phyloP scores from a whole-genome alignment of 345 rosid genomes.

The sweet orange (Citrus sinensis) region DNA sequence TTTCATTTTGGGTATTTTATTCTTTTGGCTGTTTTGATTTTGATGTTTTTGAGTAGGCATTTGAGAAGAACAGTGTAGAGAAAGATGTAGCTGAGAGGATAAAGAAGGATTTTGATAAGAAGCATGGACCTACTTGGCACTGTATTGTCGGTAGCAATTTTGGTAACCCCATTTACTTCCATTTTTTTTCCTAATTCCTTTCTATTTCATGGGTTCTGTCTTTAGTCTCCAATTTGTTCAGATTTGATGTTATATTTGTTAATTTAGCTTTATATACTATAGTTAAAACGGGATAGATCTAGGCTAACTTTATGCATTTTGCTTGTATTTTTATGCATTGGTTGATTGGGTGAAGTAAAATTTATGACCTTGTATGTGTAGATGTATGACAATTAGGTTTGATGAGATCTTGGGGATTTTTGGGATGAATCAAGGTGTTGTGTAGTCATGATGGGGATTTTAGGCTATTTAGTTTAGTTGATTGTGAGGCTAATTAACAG shows the following conservation, averaged over 20 bases:
- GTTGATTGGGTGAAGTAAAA: not conserved
- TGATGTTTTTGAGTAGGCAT: constrained; percentile 50
- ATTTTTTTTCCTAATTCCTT: not conserved
- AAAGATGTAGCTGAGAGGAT: constrained; percentile 96
- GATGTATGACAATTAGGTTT: not conserved
- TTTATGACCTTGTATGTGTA: not conserved
- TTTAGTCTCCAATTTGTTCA: not conserved
- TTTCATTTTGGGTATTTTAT: constrained; percentile 4
- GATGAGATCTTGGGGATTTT: not conserved
- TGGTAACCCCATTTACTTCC: constrained; percentile 45
- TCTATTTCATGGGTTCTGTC: not conserved
- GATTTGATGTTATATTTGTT: constrained; percentile 8
- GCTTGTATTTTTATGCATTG: not conserved
- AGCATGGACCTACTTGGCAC: constrained; percentile 98
- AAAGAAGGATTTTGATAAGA: constrained; percentile 95
- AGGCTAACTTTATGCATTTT: constrained; percentile 5
- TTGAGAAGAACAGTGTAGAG: constrained; percentile 77
- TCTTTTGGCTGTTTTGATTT: constrained; percentile 1
- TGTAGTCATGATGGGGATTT: not conserved
- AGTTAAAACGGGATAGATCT: constrained; percentile 19
- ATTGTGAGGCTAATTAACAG: not conserved
- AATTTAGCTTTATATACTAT: not conserved
- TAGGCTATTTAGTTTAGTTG: not conserved
- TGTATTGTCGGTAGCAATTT: constrained; percentile 99
- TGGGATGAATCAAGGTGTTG: not conserved